A percentile compares a stretch with the other conserved stretches of the same genome.
Conservation (phyloP, 306 rosid genomes). For the Glycine soja region DNA sequence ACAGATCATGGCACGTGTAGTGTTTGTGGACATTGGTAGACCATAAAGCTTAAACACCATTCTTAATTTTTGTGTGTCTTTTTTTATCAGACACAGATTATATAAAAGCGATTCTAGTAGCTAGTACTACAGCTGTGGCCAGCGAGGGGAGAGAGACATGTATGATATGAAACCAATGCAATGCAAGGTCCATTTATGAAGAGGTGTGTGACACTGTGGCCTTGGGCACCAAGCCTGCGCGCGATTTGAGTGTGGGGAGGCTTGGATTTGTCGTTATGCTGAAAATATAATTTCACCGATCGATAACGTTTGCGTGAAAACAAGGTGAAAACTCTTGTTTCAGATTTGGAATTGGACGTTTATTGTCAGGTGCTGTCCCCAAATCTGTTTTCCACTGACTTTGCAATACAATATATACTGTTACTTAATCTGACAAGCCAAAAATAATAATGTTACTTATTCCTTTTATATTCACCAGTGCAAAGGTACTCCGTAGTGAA, state of each 20-base stretch:
- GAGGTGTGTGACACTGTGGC: neutral
- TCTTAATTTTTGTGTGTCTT: neutral
- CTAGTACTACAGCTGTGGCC: neutral
- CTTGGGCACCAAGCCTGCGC: no score
- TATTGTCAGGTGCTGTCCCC: conserved; percentile 32
- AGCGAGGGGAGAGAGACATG: neutral
- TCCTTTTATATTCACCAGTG: neutral
- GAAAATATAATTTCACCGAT: no score
- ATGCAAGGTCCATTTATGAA: neutral
- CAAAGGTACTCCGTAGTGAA: no score
- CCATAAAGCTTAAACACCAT: conserved; percentile 77
- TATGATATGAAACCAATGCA: neutral
- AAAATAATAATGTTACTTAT: neutral
- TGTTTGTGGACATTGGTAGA: conserved; percentile 66
- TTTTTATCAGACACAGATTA: neutral
- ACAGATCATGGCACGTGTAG: conserved; percentile 61
- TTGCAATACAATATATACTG: neutral
- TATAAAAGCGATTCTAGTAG: neutral
- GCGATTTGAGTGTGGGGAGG: no score
- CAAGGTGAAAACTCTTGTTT: conserved; percentile 38
- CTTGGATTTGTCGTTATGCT: conserved; percentile 36
- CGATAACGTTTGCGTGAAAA: conserved; percentile 47
- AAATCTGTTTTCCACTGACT: conserved; percentile 17
- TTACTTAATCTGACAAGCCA: neutral
- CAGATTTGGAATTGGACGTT: conserved; percentile 9